Evolutionary conservation across 1,284 basidiomycete species (phyloP).

Genomic region (Boletus subluridellus): DNA sequence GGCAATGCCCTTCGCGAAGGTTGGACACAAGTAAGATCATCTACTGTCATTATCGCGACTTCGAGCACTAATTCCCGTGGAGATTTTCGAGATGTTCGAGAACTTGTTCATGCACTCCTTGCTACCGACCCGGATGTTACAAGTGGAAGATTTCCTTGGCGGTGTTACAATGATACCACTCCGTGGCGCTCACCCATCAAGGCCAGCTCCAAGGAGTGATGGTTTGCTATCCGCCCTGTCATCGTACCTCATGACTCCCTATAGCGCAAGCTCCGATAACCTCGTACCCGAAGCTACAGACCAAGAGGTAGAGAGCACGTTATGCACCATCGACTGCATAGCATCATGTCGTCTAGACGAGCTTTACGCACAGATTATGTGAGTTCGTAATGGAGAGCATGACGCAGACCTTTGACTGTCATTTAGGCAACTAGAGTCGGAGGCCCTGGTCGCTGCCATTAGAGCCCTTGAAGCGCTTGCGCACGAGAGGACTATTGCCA

Average conservation of each 20-base stretch:
- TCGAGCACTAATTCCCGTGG: conserved; percentile 9
- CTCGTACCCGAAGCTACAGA: conserved; percentile 81
- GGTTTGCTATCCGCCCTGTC: conserved; percentile 92
- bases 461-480: conserved; percentile 87
- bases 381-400: conserved; percentile 33
- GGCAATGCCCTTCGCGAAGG: conserved; percentile 92
- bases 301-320: conserved; percentile 88
- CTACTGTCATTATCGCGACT: neutral
- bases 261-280: conserved; percentile 67
- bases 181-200: conserved; percentile 68
- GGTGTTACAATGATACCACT: conserved; percentile 87
- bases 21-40: conserved; percentile 74
- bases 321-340: conserved; percentile 95
- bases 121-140: conserved; percentile 83
- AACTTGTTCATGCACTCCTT: conserved; percentile 93
- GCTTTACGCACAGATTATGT: conserved; percentile 90
- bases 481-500: conserved; percentile 79
- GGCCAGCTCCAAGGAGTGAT: conserved; percentile 66
- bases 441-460: conserved; percentile 78
- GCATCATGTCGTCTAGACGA: conserved; percentile 92
- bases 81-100: conserved; percentile 98
- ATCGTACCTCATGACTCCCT: conserved; percentile 96
- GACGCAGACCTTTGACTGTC: conserved; percentile 12
- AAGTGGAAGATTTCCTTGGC: conserved; percentile 95
- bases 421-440: conserved; percentile 67